Percentiles rank a stretch among this genome's conserved stretches.
Evolutionary conservation across 2,329 filamentous ascomycete species (phyloP).

Genomic region (Corynespora cassiicola): DNA sequence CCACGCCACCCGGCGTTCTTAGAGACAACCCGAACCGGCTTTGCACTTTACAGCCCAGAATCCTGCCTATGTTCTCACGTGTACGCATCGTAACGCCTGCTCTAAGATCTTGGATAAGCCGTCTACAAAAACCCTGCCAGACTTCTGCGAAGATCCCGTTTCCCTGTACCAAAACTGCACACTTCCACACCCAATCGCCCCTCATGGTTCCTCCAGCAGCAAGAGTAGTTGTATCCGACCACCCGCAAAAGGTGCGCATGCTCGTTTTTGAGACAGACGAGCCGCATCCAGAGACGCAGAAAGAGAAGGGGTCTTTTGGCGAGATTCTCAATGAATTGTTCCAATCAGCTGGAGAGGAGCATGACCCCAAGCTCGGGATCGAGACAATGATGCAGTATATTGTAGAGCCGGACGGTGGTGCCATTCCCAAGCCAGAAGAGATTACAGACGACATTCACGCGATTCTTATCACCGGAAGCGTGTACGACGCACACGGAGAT

Average conservation of each 20-base stretch:
- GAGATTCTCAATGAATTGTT: conserved; percentile 62
- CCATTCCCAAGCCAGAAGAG: conserved; percentile 56
- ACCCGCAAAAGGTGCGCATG: conserved; percentile 48
- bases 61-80: too few relatives aligned
- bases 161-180: too few relatives aligned
- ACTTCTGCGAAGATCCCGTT: too few relatives aligned
- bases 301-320: conserved; percentile 60
- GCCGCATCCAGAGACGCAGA: conserved; percentile 59
- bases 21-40: too few relatives aligned
- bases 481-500: conserved; percentile 56
- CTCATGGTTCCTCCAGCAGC: conserved; percentile 32
- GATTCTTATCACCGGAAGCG: conserved; percentile 55
- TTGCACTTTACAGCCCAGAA: too few relatives aligned
- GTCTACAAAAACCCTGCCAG: too few relatives aligned
- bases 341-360: conserved; percentile 56
- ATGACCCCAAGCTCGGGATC: conserved; percentile 61
- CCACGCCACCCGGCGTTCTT: too few relatives aligned
- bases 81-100: too few relatives aligned
- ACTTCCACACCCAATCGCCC: too few relatives aligned
- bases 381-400: conserved; percentile 64
- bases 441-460: conserved; percentile 53
- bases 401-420: conserved; percentile 48
- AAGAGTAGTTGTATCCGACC: conserved; percentile 27
- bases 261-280: conserved; percentile 67
- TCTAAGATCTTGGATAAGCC: too few relatives aligned